Base-by-base conservation (phyloP, 768 basidiomycete species). In the Mycena indigotica region DNA sequence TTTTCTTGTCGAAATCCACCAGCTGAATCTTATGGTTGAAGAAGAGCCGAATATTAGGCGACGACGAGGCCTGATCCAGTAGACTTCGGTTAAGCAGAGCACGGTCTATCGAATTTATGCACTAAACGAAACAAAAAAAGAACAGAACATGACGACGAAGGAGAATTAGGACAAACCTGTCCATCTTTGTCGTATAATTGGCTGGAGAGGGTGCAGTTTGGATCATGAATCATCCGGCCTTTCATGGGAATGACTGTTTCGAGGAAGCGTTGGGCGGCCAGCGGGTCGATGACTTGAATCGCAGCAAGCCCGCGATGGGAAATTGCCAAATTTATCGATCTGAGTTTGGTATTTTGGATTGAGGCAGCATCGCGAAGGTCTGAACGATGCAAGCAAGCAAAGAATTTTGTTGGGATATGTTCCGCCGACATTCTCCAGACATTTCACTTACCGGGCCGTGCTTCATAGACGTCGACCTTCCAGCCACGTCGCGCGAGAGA, bases 241-340 rank as follows among this genome's bases (percentile, higher is more conserved):
- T 82, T 85, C 94, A 98, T 95, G 64, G 95, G 95, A 73, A 98
- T 95, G 38, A 87, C 88, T 28, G 84, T 80, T 64, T 86, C 75
- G 65, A 96, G 72, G 67, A 95, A 89, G 59, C 85, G 79, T 53
- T 84, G 79, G 24, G 89, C 84, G 61, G 85, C 76, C 32, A 77
- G 81, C 39, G 85, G 77, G 74, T 95, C 90, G 61, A 99, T 83
- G 53, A 87, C 84, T 66, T 87, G 80, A 45, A 98, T 77, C 41
- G 95, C 96, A 66, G 88, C 85, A 55, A 98, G 88, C 62, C 95
- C 96, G 41, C 96, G 86, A 56, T 93, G 87, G 19, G 95, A 98
- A 57, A 98, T 93, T 25, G 95, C 95, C 53, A 98, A 80, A 76
- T 98, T 98, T 74, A 98, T 97, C 55, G 95, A 97, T 56, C 96